phyloP scores from a whole-genome alignment of 202 grass and related monocot genomes.

The Alloteropsis angusta region DNA sequence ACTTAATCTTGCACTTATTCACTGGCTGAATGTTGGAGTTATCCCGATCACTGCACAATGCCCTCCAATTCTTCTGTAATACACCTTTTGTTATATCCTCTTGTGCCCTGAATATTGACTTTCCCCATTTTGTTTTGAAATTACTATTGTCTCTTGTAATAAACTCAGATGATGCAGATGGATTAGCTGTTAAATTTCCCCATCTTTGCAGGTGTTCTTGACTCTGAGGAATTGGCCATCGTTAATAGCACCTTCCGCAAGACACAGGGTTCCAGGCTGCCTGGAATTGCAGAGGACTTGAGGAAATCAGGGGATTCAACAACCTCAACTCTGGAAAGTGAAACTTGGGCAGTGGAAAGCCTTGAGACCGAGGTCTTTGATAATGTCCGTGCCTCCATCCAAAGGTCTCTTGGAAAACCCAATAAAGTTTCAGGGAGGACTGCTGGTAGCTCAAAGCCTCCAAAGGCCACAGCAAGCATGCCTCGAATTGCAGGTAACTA shows the following conservation, averaged over 20 bases:
- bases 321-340: constrained; percentile 44
- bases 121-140: not conserved
- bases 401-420: constrained; percentile 51
- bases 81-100: not conserved
- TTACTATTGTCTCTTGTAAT: not conserved
- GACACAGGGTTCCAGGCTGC: constrained; percentile 34
- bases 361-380: constrained; percentile 63
- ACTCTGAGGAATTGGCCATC: constrained; percentile 60
- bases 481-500: constrained; percentile 33
- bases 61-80: not conserved
- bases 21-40: not conserved
- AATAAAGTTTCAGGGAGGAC: constrained; percentile 19
- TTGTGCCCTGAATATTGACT: not conserved
- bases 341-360: constrained; percentile 48
- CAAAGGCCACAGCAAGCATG: not conserved
- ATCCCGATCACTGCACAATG: not conserved
- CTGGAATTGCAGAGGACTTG: constrained; percentile 61
- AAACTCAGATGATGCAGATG: not conserved
- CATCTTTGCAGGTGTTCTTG: constrained; percentile 53
- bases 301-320: constrained; percentile 60
- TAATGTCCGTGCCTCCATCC: constrained; percentile 61
- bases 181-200: not conserved
- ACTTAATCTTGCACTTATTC: not conserved
- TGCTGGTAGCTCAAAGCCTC: constrained; percentile 8
- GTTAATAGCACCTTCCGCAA: constrained; percentile 59